phyloP scores from a whole-genome alignment of 805 yeast species.

The Ogataea kodamae region DNA sequence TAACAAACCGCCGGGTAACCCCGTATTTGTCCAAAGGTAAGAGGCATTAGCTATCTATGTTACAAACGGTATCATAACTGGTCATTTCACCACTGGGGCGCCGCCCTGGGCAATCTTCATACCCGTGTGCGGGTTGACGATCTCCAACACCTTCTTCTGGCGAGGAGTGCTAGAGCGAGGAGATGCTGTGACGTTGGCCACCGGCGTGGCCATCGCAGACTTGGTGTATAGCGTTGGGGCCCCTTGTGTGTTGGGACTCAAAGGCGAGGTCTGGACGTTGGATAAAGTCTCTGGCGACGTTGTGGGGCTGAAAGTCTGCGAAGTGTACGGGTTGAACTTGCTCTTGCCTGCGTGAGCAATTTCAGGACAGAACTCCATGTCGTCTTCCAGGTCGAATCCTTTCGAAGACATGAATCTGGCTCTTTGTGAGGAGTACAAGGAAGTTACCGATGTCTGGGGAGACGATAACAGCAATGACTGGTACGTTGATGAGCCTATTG shows the following conservation, averaged over 20 bases:
- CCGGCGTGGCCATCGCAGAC: constrained; percentile 8
- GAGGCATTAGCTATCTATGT: constrained; percentile 8
- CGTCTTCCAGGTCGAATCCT: constrained; percentile 61
- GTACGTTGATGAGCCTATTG: constrained; percentile 21
- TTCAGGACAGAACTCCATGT: constrained; percentile 63
- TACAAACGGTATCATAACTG: constrained; percentile 5
- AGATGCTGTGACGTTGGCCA: constrained; percentile 22
- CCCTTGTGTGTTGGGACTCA: constrained; percentile 12
- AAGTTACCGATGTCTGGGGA: constrained; percentile 26
- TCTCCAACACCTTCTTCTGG: constrained; percentile 56
- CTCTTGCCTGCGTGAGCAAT: constrained; percentile 29
- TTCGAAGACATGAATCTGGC: constrained; percentile 56
- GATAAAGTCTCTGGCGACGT: constrained; percentile 35
- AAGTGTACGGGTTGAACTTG: constrained; percentile 67
- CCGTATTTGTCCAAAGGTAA: no score
- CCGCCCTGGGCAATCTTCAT: constrained; percentile 37
- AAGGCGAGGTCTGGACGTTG: constrained; percentile 19
- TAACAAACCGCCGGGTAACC: constrained; percentile 7
- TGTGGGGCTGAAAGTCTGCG: constrained; percentile 55
- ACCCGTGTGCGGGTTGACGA: constrained; percentile 60
- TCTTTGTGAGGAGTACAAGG: constrained; percentile 32
- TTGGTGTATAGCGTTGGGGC: constrained; percentile 17
- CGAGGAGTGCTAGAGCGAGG: constrained; percentile 56
- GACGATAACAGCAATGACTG: constrained; percentile 26
- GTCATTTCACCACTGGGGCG: constrained; percentile 14